Base-by-base conservation (phyloP, 768 basidiomycete species). In the Leccinum olivaceopallidum region DNA sequence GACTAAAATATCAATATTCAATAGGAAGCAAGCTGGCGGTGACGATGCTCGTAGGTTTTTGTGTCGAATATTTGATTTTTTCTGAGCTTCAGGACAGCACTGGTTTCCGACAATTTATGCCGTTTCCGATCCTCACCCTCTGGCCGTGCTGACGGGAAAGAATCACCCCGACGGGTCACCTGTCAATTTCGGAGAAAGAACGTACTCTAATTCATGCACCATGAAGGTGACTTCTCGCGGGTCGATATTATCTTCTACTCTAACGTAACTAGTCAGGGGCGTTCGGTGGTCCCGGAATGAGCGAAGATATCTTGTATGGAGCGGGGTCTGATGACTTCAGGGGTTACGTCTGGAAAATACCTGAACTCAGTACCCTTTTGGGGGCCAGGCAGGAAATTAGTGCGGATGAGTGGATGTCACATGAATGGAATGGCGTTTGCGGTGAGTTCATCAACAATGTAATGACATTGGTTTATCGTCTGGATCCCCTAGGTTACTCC, bases 261-360 rank as follows among this genome's bases (percentile, higher is more conserved):
- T 54, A 48, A 56, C 30, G 57, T 56, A 39, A 64, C 53, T 59
- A 92, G 89, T 88, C 92, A 61, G 90, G 90, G 4, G 83, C 85
- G 6, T 93, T 94, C 63, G 89, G 92, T 39, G 83, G 85, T 3
- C 80, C 81, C 2, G 81, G 81, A 5, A 66, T 81, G 30, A 77
- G 81, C 52, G 73, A 65, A 24, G 88, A 89, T 57, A 71, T 79
- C 32, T 83, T 87, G 65, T 94, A 87, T 67, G 81, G 81, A 37
- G 82, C 83, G n/a, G 92, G 92, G 16, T 92, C 90, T 12, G 92
- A 94, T 69, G 90, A 94, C 71, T 94, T 93, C 69, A 79, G 85
- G 39, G 84, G 80, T 20, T 94, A 94, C 64, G 70, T 92, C 24
- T 94, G 92, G 92, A 84, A 82, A 64, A 77, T 94, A 37, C 92